A percentile compares a stretch with the other conserved stretches of the same genome.
These are phyloP conservation scores for Leccinum boreale DNA, from an alignment of 768 basidiomycete species.

Conservation along the genomic window DNA sequence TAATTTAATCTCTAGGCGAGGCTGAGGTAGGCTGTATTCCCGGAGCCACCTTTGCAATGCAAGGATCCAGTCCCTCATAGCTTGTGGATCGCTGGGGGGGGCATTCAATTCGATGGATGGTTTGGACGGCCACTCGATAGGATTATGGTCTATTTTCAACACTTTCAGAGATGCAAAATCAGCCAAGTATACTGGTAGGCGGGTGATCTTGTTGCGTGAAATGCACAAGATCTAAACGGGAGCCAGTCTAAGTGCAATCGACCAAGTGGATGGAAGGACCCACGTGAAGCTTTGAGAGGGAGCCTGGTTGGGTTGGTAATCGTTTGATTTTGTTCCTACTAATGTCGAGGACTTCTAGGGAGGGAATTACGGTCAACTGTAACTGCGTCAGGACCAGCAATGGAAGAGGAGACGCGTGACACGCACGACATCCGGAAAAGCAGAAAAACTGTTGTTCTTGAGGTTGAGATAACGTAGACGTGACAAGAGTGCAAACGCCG, in stretches of 20 bases:
- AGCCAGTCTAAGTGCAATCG: neutral
- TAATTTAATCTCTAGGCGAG: slow-evolving; percentile 28
- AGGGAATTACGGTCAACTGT: slow-evolving; percentile 80
- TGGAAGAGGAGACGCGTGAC: slow-evolving; percentile 2
- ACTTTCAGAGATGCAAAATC: slow-evolving; percentile 72
- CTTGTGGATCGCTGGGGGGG: slow-evolving; percentile 43
- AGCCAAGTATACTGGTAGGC: slow-evolving; percentile 74
- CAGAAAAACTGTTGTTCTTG: slow-evolving; percentile 76
- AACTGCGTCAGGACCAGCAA: slow-evolving; percentile 8
- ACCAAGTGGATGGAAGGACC: slow-evolving; percentile 15
- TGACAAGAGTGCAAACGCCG: slow-evolving; percentile 67
- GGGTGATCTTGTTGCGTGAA: slow-evolving; percentile 78
- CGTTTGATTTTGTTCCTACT: slow-evolving; percentile 86
- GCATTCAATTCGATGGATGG: slow-evolving; percentile 45
- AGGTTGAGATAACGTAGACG: slow-evolving; percentile 83
- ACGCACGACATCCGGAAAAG: slow-evolving; percentile 86
- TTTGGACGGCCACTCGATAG: slow-evolving; percentile 88
- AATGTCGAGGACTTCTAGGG: slow-evolving; percentile 91
- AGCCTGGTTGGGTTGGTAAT: slow-evolving; percentile 77
- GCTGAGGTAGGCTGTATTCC: slow-evolving; percentile 37
- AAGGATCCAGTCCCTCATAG: slow-evolving; percentile 70
- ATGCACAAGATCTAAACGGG: slow-evolving; percentile 72
- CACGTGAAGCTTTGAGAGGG: slow-evolving; percentile 73
- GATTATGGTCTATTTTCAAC: slow-evolving; percentile 87
- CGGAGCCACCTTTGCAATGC: slow-evolving; percentile 76